Percentiles rank a stretch among this genome's conserved stretches.
Conservation (phyloP, 768 basidiomycete species). For the Crassisporium funariophilum region DNA sequence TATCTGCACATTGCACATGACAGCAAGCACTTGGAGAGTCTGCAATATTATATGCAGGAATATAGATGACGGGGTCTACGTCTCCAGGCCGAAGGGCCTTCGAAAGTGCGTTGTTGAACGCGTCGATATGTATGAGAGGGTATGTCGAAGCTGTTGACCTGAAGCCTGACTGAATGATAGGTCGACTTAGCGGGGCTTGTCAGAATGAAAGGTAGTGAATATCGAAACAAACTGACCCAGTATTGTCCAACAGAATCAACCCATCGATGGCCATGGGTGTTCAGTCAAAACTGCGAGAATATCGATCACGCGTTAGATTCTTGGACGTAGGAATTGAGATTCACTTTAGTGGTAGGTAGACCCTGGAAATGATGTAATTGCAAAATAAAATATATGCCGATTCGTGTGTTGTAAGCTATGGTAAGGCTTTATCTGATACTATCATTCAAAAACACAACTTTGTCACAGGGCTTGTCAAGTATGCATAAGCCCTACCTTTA, state of each 20-base stretch:
- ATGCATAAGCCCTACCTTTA: too few relatives aligned
- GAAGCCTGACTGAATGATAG: constrained; percentile 92
- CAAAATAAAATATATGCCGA: too few relatives aligned
- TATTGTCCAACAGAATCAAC: constrained; percentile 74
- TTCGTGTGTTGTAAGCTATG: too few relatives aligned
- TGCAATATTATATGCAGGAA: constrained; percentile 48
- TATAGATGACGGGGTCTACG: constrained; percentile 76
- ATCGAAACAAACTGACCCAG: constrained; percentile 53
- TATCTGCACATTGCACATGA: constrained; percentile 74
- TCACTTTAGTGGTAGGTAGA: not conserved
- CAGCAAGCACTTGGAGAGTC: constrained; percentile 75
- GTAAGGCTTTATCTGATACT: too few relatives aligned
- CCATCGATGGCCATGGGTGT: constrained; percentile 77
- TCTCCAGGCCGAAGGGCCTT: constrained; percentile 54
- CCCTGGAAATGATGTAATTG: too few relatives aligned
- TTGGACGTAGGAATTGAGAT: too few relatives aligned
- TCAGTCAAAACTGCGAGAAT: too few relatives aligned
- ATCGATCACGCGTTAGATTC: too few relatives aligned
- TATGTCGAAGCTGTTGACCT: constrained; percentile 75
- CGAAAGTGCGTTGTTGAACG: constrained; percentile 71
- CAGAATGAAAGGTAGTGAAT: constrained; percentile 18
- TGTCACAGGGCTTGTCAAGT: too few relatives aligned
- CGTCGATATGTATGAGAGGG: constrained; percentile 84
- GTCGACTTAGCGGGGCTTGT: constrained; percentile 45
- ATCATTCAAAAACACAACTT: too few relatives aligned